Base-by-base conservation (phyloP, 441 rosid genomes). In the Manihot esculenta region DNA sequence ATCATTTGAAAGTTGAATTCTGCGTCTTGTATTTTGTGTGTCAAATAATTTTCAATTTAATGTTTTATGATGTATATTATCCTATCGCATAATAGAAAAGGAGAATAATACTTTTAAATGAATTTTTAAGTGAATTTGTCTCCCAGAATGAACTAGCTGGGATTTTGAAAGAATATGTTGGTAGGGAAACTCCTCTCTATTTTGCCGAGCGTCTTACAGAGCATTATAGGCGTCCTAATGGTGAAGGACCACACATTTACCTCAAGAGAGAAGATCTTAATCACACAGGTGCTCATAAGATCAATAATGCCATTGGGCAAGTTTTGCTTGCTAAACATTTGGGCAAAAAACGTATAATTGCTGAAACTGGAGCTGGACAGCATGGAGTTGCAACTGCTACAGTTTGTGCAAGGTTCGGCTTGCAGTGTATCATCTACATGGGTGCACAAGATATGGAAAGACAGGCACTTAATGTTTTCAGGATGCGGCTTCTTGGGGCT, bases 371-470 rank as follows among this genome's bases (percentile, higher is more conserved):
- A 5, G 97, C 99, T 73, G 99, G 97, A 54, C 99, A 94, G 77
- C 97, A 94, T 49, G 99, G 99, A 50, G 97, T 94, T 58, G 99
- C 96, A 5, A 94, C 99, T 6, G 99, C 99, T 57, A 90, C 99
- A 0, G 99, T 90, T 23, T 92, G 97, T 66, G 97, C 99, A 0
- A 84, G 93, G 74, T 92, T 94, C 1, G 97, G 94, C 49, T 78
- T 94, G 87, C 79, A 78, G 74, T 94, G 99, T 58, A 78, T 89
- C 59, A 79, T 94, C 71, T 92, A 92, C 71, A 94, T 94, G 99
- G 99, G 97, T 38, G 96, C 96, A 59, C 93, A 89, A 73, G 97
- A 94, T 70, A 90, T 94, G 97, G 94, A 92, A 77, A 89, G 97
- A 54, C 99, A 94, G 76, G 80, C 89, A 2, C 97, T 89, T 62